phyloP scores from a whole-genome alignment of 148 eudicot genomes.

The Arbutus unedo region DNA sequence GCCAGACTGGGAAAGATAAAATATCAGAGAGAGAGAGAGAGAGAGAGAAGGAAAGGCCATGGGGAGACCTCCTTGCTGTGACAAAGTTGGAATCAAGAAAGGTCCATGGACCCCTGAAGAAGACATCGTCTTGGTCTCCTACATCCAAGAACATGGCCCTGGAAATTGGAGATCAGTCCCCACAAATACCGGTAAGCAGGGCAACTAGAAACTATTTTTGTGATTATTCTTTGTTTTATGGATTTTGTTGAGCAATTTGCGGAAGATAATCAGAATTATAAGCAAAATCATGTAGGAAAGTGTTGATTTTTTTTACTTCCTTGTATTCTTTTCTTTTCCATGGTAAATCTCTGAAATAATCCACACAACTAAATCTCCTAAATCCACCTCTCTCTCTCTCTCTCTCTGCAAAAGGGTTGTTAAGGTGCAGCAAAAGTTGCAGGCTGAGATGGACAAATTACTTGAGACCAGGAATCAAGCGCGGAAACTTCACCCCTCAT shows the following conservation, averaged over 20 bases:
- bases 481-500: constrained; percentile 51
- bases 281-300: background rate
- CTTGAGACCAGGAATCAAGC: constrained; percentile 51
- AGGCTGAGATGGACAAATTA: constrained; percentile 59
- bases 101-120: constrained; percentile 71
- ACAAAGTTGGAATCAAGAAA: constrained; percentile 45
- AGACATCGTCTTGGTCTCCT: constrained; percentile 50
- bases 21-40: constrained; percentile 20
- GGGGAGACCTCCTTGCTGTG: constrained; percentile 61
- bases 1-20: background rate
- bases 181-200: constrained; percentile 34
- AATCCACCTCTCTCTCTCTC: background rate
- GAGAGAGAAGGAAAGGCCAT: constrained; percentile 15
- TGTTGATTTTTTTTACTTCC: background rate
- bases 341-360: background rate
- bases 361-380: too few relatives aligned
- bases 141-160: constrained; percentile 55
- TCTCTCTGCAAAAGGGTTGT: constrained; percentile 33
- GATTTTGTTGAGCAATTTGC: background rate
- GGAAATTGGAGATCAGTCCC: constrained; percentile 63
- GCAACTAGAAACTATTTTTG: background rate
- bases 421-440: constrained; percentile 60
- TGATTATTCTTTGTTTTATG: background rate
- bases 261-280: background rate
- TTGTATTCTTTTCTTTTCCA: background rate